Evolutionary conservation across 1,284 basidiomycete genomes (phyloP).

Genomic region (Limonomyces culmigenus): DNA sequence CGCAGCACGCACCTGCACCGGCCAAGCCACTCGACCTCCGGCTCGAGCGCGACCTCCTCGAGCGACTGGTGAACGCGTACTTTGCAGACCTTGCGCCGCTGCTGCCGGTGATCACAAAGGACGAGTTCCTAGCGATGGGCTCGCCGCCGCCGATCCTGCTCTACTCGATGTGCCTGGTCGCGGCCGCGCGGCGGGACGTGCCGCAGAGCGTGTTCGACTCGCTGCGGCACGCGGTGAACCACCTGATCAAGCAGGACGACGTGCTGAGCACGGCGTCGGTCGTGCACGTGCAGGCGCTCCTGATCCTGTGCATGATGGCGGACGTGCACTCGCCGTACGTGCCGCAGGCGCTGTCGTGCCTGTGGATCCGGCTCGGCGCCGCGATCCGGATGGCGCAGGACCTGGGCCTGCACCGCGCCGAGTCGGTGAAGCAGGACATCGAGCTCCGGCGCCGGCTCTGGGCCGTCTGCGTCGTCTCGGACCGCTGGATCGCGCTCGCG

Average conservation of each 20-base stretch:
- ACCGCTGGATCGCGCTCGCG: conserved; percentile 68
- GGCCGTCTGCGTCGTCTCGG: conserved; percentile 82
- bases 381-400: conserved; percentile 92
- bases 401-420: conserved; percentile 78
- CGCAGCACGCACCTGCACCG: no score
- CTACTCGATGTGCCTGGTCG: conserved; percentile 85
- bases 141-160: conserved; percentile 70
- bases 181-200: conserved; percentile 72
- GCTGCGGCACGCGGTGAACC: conserved; percentile 73
- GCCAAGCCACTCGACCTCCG: conserved; percentile 48
- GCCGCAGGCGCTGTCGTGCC: conserved; percentile 55
- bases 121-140: conserved; percentile 66
- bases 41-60: conserved; percentile 64
- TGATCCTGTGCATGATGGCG: conserved; percentile 69
- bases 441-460: conserved; percentile 77
- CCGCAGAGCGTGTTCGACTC: conserved; percentile 74
- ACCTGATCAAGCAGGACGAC: conserved; percentile 77
- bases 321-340: conserved; percentile 71
- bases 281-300: conserved; percentile 77
- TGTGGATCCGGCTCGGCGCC: conserved; percentile 62
- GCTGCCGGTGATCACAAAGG: conserved; percentile 74
- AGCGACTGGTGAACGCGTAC: conserved; percentile 79
- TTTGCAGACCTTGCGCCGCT: conserved; percentile 77
- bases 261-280: conserved; percentile 77
- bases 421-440: conserved; percentile 61